Base-by-base conservation (phyloP, 768 basidiomycete species). In the Hypsizygus marmoreus region DNA sequence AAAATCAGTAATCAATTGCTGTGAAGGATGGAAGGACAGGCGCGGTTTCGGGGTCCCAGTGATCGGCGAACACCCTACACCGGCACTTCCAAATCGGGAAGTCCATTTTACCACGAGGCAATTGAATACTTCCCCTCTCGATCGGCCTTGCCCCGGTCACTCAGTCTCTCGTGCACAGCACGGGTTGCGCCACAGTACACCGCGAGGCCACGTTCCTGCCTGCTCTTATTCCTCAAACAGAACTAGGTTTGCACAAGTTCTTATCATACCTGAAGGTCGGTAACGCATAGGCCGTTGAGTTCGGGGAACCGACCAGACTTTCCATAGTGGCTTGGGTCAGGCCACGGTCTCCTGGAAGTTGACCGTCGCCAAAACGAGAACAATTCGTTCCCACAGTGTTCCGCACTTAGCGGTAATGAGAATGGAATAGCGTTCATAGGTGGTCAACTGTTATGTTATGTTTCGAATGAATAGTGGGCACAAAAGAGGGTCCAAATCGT, bases 41-140 rank as follows among this genome's bases (percentile, higher is more conserved):
- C 2, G 12, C n/a, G 24, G 38, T 19, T 47, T 31, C 39, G 45
- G 60, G 59, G 59, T 60, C 55, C 54, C 29, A n/a, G n/a, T 34
- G 40, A 28, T 55, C 55, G 55, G 53, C 31, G 28, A 41, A 46
- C 40, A 34, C 33, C 35, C 40, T 47, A 20, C 28, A 17, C 50
- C 54, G 54, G 31, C 14, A 11, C 32, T 5, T 24, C 39, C 32
- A 33, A 37, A 37, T 28, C 20, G 24, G 40, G 43, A 42, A 40
- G 31, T 44, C 31, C 9, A 26, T 11, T 24, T 26, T 30, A 26
- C 37, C 39, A 45, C 39, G 25, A 45, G 12, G 17, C 8, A 30
- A 30, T 9, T 30, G n/a, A 8, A 30, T n/a, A 30, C n/a, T 9
- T 30, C 8, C 8, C 29, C 8, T 9, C 29, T 30, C 8, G n/a